Base-by-base conservation (phyloP, 192 early-diverging fungal species). In the Jimgerdemannia lactiflua region DNA sequence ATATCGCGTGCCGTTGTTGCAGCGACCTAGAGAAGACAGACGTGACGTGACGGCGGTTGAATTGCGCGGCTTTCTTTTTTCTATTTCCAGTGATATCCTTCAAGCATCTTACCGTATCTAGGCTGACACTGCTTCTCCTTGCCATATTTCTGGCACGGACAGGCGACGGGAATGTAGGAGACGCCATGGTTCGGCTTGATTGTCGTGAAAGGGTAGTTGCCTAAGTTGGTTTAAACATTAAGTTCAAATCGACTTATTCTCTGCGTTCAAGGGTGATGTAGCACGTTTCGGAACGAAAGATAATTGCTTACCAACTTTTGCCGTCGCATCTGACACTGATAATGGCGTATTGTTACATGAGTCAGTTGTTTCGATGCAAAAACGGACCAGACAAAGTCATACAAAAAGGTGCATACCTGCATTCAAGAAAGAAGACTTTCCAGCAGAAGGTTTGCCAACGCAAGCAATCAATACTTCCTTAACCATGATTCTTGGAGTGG, bases 111-210 rank as follows among this genome's bases (percentile, higher is more conserved):
- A 89, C 89, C 93, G 80, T 95, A 87, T 71, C 91, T 84, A n/a
- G 94, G 93, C 59, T 87, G 82, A 73, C 94, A 95, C 43, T 75
- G 82, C 3, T 70, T 82, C 8, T 82, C 49, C 69, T 90, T 86
- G 49, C 79, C 79, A 70, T 86, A 87, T 14, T 73, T 71, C 49
- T 80, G 85, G 77, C 94, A 95, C 0, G 94, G 92, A 74, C 94
- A 95, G 41, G 85, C 86, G 3, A 92, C 76, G 3, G 87, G 88
- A 71, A 93, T 88, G 82, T 94, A 94, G 0, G 90, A 89, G 42
- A 95, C 86, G 65, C 92, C 94, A 71, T 92, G 87, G 82, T 95
- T 95, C 18, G 93, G 93, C 71, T 91, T 89, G 59, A 95, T 95
- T 41, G 94, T 95, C 19, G 94, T 95, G 83, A 95, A 95, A 4